These are phyloP conservation scores for Auxenochlorella pyrenoidosa DNA, from an alignment of 139 green algal species.

Conservation along the genomic window DNA sequence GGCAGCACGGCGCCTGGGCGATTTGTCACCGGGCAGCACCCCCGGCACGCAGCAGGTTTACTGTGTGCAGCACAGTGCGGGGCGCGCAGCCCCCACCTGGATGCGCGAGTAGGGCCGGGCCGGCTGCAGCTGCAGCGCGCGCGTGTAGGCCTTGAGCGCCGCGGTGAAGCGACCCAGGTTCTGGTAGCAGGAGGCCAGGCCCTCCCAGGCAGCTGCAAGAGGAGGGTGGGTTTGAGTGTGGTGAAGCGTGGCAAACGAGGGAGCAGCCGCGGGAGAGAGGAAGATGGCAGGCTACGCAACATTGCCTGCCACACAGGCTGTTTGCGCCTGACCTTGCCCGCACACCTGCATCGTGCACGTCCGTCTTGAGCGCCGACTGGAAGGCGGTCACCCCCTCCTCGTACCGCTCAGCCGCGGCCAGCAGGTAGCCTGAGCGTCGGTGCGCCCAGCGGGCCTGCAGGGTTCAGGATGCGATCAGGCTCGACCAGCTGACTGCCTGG, in stretches of 20 bases:
- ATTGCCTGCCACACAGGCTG: too few relatives aligned
- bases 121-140: conserved; percentile 69
- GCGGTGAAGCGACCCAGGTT: conserved; percentile 37
- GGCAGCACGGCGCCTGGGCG: too few relatives aligned
- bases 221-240: neutral
- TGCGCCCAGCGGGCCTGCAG: conserved; percentile 15
- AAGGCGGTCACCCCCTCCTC: conserved; percentile 49
- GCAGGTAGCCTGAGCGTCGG: conserved; percentile 24
- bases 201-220: conserved; percentile 71
- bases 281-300: too few relatives aligned
- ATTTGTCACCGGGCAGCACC: too few relatives aligned
- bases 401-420: neutral
- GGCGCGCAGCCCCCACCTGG: neutral
- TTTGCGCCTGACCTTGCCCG: too few relatives aligned
- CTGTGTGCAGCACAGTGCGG: neutral
- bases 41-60: too few relatives aligned
- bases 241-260: too few relatives aligned
- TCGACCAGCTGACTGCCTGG: too few relatives aligned
- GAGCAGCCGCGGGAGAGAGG: too few relatives aligned
- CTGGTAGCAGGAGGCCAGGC: conserved; percentile 58
- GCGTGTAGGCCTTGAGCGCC: conserved; percentile 66
- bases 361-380: conserved; percentile 58
- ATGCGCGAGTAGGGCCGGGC: conserved; percentile 55
- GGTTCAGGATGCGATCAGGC: neutral
- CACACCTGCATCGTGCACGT: conserved; percentile 35